Evolutionary conservation across 805 yeast species (phyloP).

Genomic region (Wickerhamiella kurtzmanii): DNA sequence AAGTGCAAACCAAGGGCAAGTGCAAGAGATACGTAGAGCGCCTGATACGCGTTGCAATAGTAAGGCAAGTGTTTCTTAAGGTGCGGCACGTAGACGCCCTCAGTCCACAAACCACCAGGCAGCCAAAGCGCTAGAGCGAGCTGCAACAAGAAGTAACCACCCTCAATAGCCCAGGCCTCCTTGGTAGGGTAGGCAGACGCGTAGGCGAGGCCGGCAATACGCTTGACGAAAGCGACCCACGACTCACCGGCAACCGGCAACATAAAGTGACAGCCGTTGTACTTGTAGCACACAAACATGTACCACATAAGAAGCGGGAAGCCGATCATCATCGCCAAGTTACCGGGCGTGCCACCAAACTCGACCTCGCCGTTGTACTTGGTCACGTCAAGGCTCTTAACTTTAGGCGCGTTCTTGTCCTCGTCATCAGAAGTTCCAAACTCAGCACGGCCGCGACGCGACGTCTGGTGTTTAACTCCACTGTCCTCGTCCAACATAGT

Average conservation of each 20-base stretch:
- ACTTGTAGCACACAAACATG: conserved; percentile 85
- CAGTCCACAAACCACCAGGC: conserved; percentile 82
- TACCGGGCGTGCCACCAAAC: conserved; percentile 89
- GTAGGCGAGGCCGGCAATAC: conserved; percentile 33
- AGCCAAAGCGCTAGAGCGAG: conserved; percentile 61
- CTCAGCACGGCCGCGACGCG: not conserved
- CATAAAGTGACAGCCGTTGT: conserved; percentile 62
- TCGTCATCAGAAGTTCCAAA: not conserved
- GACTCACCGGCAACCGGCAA: conserved; percentile 47
- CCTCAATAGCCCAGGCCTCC: conserved; percentile 57
- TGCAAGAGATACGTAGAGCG: conserved; percentile 58
- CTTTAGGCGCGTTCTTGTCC: not conserved
- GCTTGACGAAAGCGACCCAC: conserved; percentile 31
- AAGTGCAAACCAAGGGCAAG: conserved; percentile 52
- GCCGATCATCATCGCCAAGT: conserved; percentile 77
- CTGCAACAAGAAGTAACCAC: conserved; percentile 57
- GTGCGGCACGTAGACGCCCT: conserved; percentile 86
- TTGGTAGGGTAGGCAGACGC: conserved; percentile 32
- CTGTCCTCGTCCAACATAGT: not conserved
- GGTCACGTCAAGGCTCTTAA: conserved; percentile 16
- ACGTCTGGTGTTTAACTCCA: not conserved
- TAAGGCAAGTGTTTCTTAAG: conserved; percentile 74
- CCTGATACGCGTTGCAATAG: conserved; percentile 81
- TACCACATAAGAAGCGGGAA: conserved; percentile 92
- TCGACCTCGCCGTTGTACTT: conserved; percentile 32